Evolutionary conservation across 2,329 filamentous ascomycete species (phyloP), one percentile per base, ranked within the genome.

Genomic region (Clathrospora elynae): DNA sequence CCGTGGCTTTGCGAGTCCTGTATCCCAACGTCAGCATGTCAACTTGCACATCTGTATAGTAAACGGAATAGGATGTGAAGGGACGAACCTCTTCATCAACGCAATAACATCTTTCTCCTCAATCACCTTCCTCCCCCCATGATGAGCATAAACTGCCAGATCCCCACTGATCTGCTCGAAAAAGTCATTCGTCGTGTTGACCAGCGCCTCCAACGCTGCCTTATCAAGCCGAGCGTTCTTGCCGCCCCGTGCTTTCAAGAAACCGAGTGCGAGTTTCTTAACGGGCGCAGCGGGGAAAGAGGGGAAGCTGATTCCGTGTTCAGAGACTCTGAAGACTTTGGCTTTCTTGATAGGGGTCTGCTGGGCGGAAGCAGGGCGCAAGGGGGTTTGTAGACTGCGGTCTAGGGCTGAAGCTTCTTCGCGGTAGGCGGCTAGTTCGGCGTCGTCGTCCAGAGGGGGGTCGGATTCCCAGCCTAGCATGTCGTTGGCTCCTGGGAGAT

Each of bases 161-260:
- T 95, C 90, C 47, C 90, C 87, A 33, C 87, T 84, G 2, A 88
- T 75, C 68, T 96, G 90, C 71, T 95, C 89, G 66, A 96, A 95
- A 69, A 90, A 96, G 86, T 89, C 93, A 49, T 95, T 88, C 2
- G 88, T 88, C 1, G 90, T 88, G 64, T 90, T 85, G 60, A 86
- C 84, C 39, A 96, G 82, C 4, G 86, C 85, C 19, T 81, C 79
- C 24, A 95, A 73, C 2, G 87, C 85, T 36, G 93, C 88, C 31
- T 86, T 83, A 43, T 79, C 83, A 32, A 95, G 80, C 53, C 85
- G 88, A 4, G 81, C 75, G n/a, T n/a, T n/a, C 56, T 86, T 88
- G 55, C 79, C 79, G 13, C 84, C 83, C 30, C 84, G 81, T 3
- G 81, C 82, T 56, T 84, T 83, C 13, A 86, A 80, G 60, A 90